phyloP scores from a whole-genome alignment of 257 asterid species.

The Fraxinus pennsylvanica region DNA sequence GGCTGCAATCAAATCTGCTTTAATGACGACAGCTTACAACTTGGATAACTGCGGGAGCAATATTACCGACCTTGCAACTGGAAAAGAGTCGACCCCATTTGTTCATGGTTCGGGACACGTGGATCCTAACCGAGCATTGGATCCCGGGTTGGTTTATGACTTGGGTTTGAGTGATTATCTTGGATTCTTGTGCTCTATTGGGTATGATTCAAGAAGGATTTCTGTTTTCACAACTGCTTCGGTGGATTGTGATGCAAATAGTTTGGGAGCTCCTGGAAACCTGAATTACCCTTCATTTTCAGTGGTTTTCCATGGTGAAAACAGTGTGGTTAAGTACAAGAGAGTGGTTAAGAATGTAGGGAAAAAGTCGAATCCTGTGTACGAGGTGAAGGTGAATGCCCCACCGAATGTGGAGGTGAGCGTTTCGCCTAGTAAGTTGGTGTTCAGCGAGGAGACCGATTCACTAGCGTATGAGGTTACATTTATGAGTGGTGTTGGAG shows the following conservation, averaged over 20 bases:
- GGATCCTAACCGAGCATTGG: constrained; percentile 70
- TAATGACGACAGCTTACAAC: constrained; percentile 77
- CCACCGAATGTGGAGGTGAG: constrained; percentile 74
- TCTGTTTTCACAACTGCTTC: constrained; percentile 46
- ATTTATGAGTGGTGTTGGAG: constrained; percentile 40
- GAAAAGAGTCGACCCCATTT: constrained; percentile 52
- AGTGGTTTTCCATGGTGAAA: constrained; percentile 48
- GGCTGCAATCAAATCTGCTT: constrained; percentile 82
- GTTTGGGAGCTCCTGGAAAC: constrained; percentile 61
- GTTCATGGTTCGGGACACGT: constrained; percentile 88
- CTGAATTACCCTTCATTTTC: constrained; percentile 90
- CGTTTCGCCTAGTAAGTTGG: constrained; percentile 71
- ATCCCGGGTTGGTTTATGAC: constrained; percentile 86
- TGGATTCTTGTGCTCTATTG: constrained; percentile 72
- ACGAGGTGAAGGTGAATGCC: constrained; percentile 64
- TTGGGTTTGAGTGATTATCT: constrained; percentile 49
- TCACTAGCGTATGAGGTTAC: constrained; percentile 67
- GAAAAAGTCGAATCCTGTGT: constrained; percentile 35
- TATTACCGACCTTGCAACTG: constrained; percentile 81
- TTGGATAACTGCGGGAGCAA: constrained; percentile 61
- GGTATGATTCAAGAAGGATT: constrained; percentile 46
- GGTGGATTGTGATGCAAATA: constrained; percentile 51
- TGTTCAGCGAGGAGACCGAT: constrained; percentile 41
- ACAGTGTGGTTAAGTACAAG: constrained; percentile 52
- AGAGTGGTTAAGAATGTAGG: constrained; percentile 80